phyloP scores from a whole-genome alignment of 1,139 yeast genomes.

The Saccharomyces hybrid region DNA sequence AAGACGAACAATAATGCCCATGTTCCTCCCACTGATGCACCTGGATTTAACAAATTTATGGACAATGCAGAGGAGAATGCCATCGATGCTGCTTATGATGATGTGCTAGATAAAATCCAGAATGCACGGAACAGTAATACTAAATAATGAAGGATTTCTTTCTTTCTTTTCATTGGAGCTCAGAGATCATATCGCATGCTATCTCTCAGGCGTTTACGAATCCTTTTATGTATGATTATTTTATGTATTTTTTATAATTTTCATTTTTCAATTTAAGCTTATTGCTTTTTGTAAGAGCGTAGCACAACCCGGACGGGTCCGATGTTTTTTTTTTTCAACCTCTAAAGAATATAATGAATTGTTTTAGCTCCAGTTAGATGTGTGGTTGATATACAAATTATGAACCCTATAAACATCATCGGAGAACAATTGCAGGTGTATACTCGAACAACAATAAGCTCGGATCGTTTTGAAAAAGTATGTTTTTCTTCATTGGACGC shows the following conservation, averaged over 20 bases:
- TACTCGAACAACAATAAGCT: not conserved
- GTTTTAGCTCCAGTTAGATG: not conserved
- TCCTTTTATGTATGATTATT: not conserved
- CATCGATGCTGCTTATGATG: slow-evolving; percentile 45
- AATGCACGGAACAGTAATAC: slow-evolving; percentile 29
- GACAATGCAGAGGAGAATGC: slow-evolving; percentile 28
- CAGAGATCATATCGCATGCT: no score
- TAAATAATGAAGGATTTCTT: not conserved
- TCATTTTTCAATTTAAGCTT: not conserved
- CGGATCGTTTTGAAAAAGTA: not conserved
- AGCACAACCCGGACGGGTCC: not conserved
- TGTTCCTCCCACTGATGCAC: slow-evolving; percentile 8
- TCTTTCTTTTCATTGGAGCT: not conserved
- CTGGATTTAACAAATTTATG: slow-evolving; percentile 6
- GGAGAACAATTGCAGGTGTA: not conserved
- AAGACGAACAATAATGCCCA: not conserved
- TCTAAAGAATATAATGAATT: not conserved
- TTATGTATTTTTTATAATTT: not conserved
- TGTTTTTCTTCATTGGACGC: not conserved
- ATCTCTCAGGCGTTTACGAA: not conserved
- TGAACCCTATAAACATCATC: not conserved
- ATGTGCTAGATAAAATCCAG: slow-evolving; percentile 40
- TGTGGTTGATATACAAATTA: not conserved
- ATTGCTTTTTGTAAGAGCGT: not conserved
- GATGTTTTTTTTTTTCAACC: not conserved